These are phyloP conservation scores for Hypoxylon sp. DNA, from an alignment of 2,329 filamentous ascomycete genomes.

Conservation along the genomic window DNA sequence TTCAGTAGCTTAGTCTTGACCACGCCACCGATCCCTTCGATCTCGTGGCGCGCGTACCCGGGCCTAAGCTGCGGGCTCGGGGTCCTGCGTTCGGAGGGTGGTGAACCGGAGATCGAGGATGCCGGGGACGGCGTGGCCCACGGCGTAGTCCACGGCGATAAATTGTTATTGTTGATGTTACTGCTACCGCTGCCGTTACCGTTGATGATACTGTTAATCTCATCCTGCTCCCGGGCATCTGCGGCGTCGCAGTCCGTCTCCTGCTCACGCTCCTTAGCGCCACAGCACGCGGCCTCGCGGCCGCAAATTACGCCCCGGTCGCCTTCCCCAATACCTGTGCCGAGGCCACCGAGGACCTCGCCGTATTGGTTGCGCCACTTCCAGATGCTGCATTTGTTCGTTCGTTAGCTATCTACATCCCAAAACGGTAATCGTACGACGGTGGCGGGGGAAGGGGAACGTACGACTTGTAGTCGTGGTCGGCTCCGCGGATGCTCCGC, in stretches of 20 bases:
- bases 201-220: constrained; percentile 43
- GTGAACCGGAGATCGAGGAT: constrained; percentile 39
- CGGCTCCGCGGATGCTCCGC: constrained; percentile 72
- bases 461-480: constrained; percentile 71
- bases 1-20: constrained; percentile 91
- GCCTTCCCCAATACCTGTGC: constrained; percentile 89
- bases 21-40: constrained; percentile 89
- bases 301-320: constrained; percentile 91
- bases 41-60: constrained; percentile 87
- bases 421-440: constrained; percentile 9
- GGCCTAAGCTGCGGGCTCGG: constrained; percentile 69
- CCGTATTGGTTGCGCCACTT: constrained; percentile 90
- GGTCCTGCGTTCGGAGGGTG: constrained; percentile 38
- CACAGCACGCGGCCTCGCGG: constrained; percentile 81
- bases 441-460: constrained; percentile 41
- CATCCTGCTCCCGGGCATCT: constrained; percentile 67
- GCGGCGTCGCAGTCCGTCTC: constrained; percentile 90
- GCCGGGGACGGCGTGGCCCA: constrained; percentile 42
- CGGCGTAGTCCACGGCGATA: constrained; percentile 18
- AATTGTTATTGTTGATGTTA: background rate
- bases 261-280: constrained; percentile 80
- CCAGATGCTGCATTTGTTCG: constrained; percentile 72
- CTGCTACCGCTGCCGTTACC: constrained; percentile 3
- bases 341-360: constrained; percentile 82
- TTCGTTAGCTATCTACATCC: constrained; percentile 2